A percentile compares a stretch with the other conserved stretches of the same genome.
Evolutionary conservation across 139 green algal genomes (phyloP).

Genomic region (Auxenochlorella pyrenoidosa): DNA sequence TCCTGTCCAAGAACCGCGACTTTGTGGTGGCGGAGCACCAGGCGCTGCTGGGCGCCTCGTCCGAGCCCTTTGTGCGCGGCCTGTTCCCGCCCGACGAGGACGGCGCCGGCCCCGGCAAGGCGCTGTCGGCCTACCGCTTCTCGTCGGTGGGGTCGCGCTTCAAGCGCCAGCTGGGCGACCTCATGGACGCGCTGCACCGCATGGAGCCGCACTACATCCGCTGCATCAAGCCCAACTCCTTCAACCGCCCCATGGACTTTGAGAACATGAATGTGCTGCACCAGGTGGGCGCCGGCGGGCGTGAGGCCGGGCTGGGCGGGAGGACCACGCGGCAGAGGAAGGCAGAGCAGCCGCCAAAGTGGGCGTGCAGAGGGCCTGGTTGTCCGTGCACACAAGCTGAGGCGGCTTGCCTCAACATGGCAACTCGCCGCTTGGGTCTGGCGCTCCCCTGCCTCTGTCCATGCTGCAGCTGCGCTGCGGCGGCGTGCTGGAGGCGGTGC

Average conservation of each 20-base stretch:
- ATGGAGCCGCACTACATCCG: slow-evolving; percentile 99
- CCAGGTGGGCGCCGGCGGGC: slow-evolving; percentile 28
- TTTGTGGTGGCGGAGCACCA: slow-evolving; percentile 98
- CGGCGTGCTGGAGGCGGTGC: slow-evolving; percentile 98
- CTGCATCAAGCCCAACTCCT: slow-evolving; percentile 98
- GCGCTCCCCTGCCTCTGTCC: neutral
- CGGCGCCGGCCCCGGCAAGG: neutral
- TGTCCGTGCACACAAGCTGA: no score
- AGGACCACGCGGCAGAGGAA: no score
- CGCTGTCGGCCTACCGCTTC: slow-evolving; percentile 84
- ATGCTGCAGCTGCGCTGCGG: slow-evolving; percentile 92
- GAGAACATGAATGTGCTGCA: slow-evolving; percentile 95
- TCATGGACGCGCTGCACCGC: slow-evolving; percentile 92
- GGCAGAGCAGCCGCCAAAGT: no score
- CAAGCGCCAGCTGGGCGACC: slow-evolving; percentile 93
- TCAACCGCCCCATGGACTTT: slow-evolving; percentile 84
- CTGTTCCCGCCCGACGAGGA: slow-evolving; percentile 73
- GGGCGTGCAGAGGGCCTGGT: no score
- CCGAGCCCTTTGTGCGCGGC: slow-evolving; percentile 64
- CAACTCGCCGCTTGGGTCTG: no score
- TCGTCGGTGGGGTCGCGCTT: slow-evolving; percentile 90
- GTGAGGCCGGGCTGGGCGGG: neutral
- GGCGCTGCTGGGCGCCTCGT: slow-evolving; percentile 78
- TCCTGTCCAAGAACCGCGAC: slow-evolving; percentile 90
- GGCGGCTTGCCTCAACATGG: no score